phyloP scores from a whole-genome alignment of 2,329 filamentous ascomycete species.

The Botrytis pseudocinerea region DNA sequence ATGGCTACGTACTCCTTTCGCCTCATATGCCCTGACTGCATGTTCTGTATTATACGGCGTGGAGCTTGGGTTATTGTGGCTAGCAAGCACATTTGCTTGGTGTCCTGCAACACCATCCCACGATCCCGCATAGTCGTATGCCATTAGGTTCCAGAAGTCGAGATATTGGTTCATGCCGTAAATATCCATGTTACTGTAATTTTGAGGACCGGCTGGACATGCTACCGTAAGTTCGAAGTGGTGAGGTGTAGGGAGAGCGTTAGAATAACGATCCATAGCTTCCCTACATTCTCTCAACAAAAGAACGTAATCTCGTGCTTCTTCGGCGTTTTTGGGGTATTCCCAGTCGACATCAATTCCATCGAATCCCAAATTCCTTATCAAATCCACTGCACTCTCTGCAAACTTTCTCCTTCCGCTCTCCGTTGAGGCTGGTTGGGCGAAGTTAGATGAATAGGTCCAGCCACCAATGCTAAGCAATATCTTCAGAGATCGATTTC shows the following conservation, averaged over 20 bases:
- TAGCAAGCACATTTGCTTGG: slow-evolving; percentile 75
- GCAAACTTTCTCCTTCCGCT: slow-evolving; percentile 73
- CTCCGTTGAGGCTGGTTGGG: slow-evolving; percentile 68
- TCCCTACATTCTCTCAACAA: slow-evolving; percentile 57
- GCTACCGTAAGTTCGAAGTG: slow-evolving; percentile 67
- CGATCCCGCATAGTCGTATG: slow-evolving; percentile 82
- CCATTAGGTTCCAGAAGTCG: slow-evolving; percentile 83
- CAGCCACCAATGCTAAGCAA: slow-evolving; percentile 88
- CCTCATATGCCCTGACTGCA: slow-evolving; percentile 71
- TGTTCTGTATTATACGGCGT: slow-evolving; percentile 78
- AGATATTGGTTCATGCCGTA: slow-evolving; percentile 63
- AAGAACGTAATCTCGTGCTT: slow-evolving; percentile 61
- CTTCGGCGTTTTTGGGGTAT: slow-evolving; percentile 56
- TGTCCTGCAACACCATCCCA: slow-evolving; percentile 76
- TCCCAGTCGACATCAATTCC: slow-evolving; percentile 71
- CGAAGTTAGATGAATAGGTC: slow-evolving; percentile 87
- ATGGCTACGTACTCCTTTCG: slow-evolving; percentile 59
- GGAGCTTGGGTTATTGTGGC: slow-evolving; percentile 53
- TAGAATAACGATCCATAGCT: slow-evolving; percentile 59
- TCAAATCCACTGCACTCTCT: slow-evolving; percentile 67
- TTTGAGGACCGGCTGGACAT: slow-evolving; percentile 61
- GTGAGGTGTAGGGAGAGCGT: slow-evolving; percentile 42
- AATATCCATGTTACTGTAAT: slow-evolving; percentile 64
- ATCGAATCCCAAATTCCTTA: slow-evolving; percentile 80
- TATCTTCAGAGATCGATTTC: slow-evolving; percentile 80